Conservation (phyloP, 2,329 filamentous ascomycete species). For the Colletotrichum lini region DNA sequence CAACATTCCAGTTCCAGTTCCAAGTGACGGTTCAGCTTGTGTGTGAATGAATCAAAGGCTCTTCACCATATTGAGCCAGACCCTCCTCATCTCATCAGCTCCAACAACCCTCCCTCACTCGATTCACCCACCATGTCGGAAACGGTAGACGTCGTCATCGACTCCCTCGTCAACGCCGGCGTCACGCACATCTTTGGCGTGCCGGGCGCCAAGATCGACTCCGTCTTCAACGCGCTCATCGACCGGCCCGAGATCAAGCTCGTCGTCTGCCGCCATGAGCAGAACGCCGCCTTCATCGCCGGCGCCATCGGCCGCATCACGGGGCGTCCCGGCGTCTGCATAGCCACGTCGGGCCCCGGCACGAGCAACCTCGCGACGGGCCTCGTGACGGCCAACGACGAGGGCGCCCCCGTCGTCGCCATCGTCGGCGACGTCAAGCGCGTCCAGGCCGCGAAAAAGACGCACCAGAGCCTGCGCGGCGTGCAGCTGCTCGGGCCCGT, state of each 20-base stretch:
- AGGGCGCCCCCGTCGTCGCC: conserved; percentile 63
- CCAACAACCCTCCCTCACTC: background rate
- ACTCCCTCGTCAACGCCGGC: conserved; percentile 54
- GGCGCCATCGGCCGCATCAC: conserved; percentile 62
- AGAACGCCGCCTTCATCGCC: conserved; percentile 66
- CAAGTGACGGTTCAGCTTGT: no score
- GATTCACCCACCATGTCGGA: conserved; percentile 38
- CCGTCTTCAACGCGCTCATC: conserved; percentile 61
- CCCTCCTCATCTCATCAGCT: background rate
- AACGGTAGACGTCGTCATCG: conserved; percentile 49
- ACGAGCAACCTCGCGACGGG: conserved; percentile 63
- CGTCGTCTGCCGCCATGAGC: conserved; percentile 63
- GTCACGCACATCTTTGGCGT: conserved; percentile 63
- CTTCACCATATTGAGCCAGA: background rate
- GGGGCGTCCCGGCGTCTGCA: conserved; percentile 60
- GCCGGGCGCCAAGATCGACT: conserved; percentile 63
- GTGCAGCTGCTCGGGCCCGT: conserved; percentile 60
- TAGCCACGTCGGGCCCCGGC: conserved; percentile 63
- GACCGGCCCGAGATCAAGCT: conserved; percentile 63
- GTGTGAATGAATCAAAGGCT: no score
- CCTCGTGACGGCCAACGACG: conserved; percentile 62
- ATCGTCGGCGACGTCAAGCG: conserved; percentile 63
- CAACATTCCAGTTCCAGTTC: background rate
- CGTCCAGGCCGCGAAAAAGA: conserved; percentile 59
- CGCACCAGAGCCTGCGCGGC: conserved; percentile 62